Evolutionary conservation across 768 basidiomycete species (phyloP).

Genomic region (Hygrophoropsis aurantiaca): DNA sequence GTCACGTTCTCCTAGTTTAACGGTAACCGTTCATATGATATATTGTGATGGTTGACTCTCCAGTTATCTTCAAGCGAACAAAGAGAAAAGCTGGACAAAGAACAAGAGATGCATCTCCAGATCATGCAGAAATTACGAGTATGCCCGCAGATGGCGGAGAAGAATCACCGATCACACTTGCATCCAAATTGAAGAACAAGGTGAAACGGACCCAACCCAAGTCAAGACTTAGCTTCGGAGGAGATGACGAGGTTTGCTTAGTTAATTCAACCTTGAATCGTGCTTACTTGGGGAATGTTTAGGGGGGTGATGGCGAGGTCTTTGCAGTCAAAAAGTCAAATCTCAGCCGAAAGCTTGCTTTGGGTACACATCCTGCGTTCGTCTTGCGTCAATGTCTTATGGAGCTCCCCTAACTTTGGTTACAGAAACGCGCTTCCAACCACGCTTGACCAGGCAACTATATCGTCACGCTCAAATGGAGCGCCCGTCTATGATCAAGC

Average conservation of each 20-base stretch:
- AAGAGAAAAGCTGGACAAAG: constrained; percentile 39
- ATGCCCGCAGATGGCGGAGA: constrained; percentile 23
- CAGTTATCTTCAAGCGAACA: constrained; percentile 45
- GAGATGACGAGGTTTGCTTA: constrained; percentile 56
- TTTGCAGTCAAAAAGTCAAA: constrained; percentile 83
- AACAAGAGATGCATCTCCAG: constrained; percentile 42
- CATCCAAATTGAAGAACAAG: constrained; percentile 70
- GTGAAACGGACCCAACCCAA: constrained; percentile 64
- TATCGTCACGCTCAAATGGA: constrained; percentile 42
- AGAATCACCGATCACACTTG: constrained; percentile 61
- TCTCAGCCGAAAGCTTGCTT: constrained; percentile 63
- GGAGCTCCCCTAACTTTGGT: constrained; percentile 10
- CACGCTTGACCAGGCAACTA: constrained; percentile 55
- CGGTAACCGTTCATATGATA: no score
- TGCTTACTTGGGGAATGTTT: constrained; percentile 25
- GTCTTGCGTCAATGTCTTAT: constrained; percentile 13
- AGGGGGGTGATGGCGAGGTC: constrained; percentile 61
- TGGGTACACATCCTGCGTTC: constrained; percentile 57
- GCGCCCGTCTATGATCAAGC: constrained; percentile 70
- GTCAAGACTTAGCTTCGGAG: constrained; percentile 78
- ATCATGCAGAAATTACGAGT: constrained; percentile 16
- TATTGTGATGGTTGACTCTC: constrained; percentile 25
- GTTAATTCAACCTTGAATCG: constrained; percentile 7
- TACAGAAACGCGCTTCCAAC: constrained; percentile 41
- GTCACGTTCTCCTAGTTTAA: constrained; percentile 20